Evolutionary conservation across 495 filamentous ascomycete species (phyloP), one percentile per base, ranked within the genome.

Genomic region (Thermothielavioides terrestris): DNA sequence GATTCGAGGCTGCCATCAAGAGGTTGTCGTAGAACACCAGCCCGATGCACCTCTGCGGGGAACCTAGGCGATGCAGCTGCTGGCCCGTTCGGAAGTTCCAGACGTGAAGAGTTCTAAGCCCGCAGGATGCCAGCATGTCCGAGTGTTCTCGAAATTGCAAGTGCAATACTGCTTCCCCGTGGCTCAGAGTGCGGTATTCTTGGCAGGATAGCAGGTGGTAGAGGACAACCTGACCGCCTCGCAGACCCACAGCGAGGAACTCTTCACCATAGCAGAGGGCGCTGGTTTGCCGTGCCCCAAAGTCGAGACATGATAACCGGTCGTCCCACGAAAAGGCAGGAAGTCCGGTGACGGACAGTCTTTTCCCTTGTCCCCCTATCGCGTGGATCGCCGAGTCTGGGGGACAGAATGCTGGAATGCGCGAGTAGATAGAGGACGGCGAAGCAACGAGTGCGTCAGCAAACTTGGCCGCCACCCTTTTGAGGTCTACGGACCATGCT

Each of bases 151-250:
- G 39, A 8, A 42, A 27, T 1, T 42, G 8, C 25, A 42, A 14
- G 22, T 42, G 39, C 39, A 25, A 7, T 2, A 42, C 63, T 6
- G 49, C 32, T 34, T 68, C 60, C 6, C 62, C 55, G 46, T 70
- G 63, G 25, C 55, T 44, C 1, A 70, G 37, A 9, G 21, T 27
- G 25, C 34, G 48, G 25, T 49, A 50, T 52, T 65, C 60, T 28
- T 64, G 64, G 40, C 22, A 61, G 11, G 57, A 53, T 23, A 45
- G 46, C 2, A 44, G 25, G 39, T 59, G 36, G 31, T 58, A 58
- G 23, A 58, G 17, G 4, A 31, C 18, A 17, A 54, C 38, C 14
- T n/a, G 21, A 4, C 50, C 50, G 2, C 23, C 37, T 17, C 30
- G 38, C 11, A 58, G 20, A 4, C 55, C 50, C 8, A 58, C 41